These are phyloP conservation scores for Protostelium mycophagum DNA, from an alignment of 78 protist genomes.

Conservation along the genomic window DNA sequence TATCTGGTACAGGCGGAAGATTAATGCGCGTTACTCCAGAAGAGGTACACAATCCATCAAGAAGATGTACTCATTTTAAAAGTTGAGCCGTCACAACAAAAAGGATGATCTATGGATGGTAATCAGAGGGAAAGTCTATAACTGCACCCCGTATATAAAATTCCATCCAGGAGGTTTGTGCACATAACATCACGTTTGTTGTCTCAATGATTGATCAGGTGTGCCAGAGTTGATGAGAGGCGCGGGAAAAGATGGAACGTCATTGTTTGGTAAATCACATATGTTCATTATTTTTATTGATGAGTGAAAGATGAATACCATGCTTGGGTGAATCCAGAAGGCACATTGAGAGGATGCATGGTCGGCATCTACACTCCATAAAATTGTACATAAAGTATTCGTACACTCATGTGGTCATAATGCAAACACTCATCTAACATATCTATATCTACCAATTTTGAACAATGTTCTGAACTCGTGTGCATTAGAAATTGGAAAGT, in stretches of 20 bases:
- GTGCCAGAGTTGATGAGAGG: neutral
- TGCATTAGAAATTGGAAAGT: too few relatives aligned
- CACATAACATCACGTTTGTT: too few relatives aligned
- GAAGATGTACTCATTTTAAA: slow-evolving; percentile 17
- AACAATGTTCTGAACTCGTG: too few relatives aligned
- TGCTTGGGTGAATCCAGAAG: neutral
- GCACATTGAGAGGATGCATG: neutral
- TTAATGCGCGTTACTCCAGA: neutral
- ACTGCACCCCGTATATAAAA: slow-evolving; percentile 61
- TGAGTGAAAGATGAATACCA: neutral
- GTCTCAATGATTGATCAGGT: too few relatives aligned
- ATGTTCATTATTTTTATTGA: too few relatives aligned
- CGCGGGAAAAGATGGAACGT: neutral
- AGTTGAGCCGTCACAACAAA: slow-evolving; percentile 61
- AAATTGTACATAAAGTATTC: too few relatives aligned
- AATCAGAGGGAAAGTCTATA: slow-evolving; percentile 68
- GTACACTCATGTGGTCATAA: too few relatives aligned
- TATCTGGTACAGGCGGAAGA: neutral
- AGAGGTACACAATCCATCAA: neutral
- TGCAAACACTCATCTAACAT: too few relatives aligned
- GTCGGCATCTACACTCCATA: neutral
- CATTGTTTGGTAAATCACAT: neutral
- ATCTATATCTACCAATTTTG: too few relatives aligned
- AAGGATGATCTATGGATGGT: slow-evolving; percentile 72
- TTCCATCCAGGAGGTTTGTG: slow-evolving; percentile 92